A percentile compares a stretch with the other conserved stretches of the same genome.
Evolutionary conservation across 768 basidiomycete species (phyloP).

Genomic region (Ephemerocybe angulata): DNA sequence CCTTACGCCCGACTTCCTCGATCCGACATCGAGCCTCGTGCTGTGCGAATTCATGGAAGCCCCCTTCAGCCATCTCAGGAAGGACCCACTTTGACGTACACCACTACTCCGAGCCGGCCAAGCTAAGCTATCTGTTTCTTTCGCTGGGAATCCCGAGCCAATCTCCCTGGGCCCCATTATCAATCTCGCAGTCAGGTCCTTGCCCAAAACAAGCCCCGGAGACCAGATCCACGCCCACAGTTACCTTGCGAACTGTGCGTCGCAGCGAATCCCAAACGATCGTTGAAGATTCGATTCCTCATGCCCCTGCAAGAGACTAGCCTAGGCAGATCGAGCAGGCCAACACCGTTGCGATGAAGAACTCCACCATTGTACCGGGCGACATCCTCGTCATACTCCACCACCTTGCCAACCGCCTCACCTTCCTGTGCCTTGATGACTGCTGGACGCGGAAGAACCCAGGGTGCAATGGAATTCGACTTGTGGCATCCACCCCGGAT

Average conservation of each 20-base stretch:
- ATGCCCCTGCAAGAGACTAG: conserved; percentile 67
- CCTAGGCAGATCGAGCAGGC: conserved; percentile 57
- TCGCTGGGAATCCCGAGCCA: conserved; percentile 59
- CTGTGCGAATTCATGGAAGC: conserved; percentile 93
- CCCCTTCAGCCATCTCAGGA: conserved; percentile 84
- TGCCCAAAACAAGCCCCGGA: conserved; percentile 46
- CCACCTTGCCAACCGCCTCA: conserved; percentile 80
- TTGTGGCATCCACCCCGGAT: conserved; percentile 69
- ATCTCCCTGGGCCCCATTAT: conserved; percentile 68
- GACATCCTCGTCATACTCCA: conserved; percentile 70
- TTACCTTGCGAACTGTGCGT: conserved; percentile 67
- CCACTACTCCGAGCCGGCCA: conserved; percentile 65
- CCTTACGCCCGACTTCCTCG: conserved; percentile 94
- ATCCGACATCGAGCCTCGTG: conserved; percentile 91
- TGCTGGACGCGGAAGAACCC: conserved; percentile 88
- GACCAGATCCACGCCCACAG: conserved; percentile 61
- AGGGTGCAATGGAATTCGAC: conserved; percentile 80
- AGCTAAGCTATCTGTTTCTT: conserved; percentile 68
- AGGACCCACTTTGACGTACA: conserved; percentile 73
- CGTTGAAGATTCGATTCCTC: conserved; percentile 68
- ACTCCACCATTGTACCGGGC: conserved; percentile 42
- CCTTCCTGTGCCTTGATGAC: conserved; percentile 85
- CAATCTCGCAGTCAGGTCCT: conserved; percentile 57
- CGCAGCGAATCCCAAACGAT: conserved; percentile 19
- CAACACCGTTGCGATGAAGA: conserved; percentile 56